Percentiles rank a stretch among this genome's conserved stretches.
phyloP scores from a whole-genome alignment of 441 rosid genomes.

The Erysimum cheiri region DNA sequence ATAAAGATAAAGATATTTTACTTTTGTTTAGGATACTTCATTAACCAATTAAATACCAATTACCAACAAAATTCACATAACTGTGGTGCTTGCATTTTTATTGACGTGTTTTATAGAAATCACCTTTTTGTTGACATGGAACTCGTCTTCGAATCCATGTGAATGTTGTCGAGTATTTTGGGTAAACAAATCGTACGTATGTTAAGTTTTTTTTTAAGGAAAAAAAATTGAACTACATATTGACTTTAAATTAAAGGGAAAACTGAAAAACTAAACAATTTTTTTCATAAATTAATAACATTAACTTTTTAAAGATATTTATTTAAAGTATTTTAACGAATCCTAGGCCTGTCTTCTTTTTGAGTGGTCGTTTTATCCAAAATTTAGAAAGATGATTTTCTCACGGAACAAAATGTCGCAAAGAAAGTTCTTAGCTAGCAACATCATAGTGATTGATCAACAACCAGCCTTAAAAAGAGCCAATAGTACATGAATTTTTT shows the following conservation, averaged over 20 bases:
- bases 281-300: too few relatives aligned
- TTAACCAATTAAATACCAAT: too few relatives aligned
- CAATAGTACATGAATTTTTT: neutral
- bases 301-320: too few relatives aligned
- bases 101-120: neutral
- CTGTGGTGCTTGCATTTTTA: neutral
- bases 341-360: neutral
- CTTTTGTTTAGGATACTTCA: neutral
- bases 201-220: too few relatives aligned
- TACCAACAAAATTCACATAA: neutral
- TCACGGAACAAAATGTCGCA: constrained; percentile 29
- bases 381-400: constrained; percentile 17
- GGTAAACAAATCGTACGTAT: neutral
- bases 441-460: constrained; percentile 31
- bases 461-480: constrained; percentile 14
- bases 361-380: constrained; percentile 27
- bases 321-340: constrained; percentile 1
- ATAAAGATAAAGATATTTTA: neutral
- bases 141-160: neutral
- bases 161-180: neutral
- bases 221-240: too few relatives aligned
- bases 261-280: too few relatives aligned
- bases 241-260: too few relatives aligned
- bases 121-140: neutral
- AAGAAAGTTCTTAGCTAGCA: constrained; percentile 22